Percentiles rank a stretch among this genome's conserved stretches.
These are phyloP conservation scores for Vigna nakashimae DNA, from an alignment of 306 rosid genomes.

Conservation along the genomic window DNA sequence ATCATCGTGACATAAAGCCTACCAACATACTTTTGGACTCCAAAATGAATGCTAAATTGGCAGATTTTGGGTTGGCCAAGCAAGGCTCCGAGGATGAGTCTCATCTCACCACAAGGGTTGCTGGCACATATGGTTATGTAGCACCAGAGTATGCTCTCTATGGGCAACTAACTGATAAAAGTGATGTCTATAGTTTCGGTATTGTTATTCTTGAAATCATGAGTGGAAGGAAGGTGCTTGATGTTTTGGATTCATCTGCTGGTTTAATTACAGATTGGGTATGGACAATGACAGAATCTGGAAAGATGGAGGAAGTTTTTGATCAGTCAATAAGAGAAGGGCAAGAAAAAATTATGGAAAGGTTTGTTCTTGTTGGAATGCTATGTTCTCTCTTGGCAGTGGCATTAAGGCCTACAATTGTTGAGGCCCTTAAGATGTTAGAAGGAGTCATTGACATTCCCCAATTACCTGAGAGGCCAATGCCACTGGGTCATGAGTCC, in stretches of 20 bases:
- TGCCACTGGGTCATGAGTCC: constrained; percentile 75
- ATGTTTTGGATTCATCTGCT: constrained; percentile 52
- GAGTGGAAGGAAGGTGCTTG: constrained; percentile 85
- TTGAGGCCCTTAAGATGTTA: constrained; percentile 81
- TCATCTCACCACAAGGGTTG: constrained; percentile 82
- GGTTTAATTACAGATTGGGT: constrained; percentile 84
- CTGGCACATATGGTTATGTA: constrained; percentile 80
- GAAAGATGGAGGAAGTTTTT: constrained; percentile 60
- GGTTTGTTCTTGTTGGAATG: constrained; percentile 84
- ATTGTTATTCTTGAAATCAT: constrained; percentile 80
- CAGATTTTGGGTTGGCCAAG: constrained; percentile 82
- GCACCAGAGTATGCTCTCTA: constrained; percentile 88
- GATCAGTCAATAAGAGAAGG: constrained; percentile 61
- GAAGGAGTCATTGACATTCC: constrained; percentile 92
- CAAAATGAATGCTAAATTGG: constrained; percentile 71
- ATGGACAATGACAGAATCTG: constrained; percentile 66
- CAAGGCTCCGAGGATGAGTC: constrained; percentile 71
- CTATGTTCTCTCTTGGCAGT: constrained; percentile 90
- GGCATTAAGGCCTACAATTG: constrained; percentile 79
- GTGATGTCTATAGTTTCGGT: constrained; percentile 86
- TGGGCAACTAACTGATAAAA: constrained; percentile 80
- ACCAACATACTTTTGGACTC: constrained; percentile 81
- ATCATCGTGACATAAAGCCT: constrained; percentile 82
- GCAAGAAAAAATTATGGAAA: constrained; percentile 74
- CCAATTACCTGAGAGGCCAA: constrained; percentile 71